phyloP scores from a whole-genome alignment of 139 green algal genomes.

The Micromonas commoda region DNA sequence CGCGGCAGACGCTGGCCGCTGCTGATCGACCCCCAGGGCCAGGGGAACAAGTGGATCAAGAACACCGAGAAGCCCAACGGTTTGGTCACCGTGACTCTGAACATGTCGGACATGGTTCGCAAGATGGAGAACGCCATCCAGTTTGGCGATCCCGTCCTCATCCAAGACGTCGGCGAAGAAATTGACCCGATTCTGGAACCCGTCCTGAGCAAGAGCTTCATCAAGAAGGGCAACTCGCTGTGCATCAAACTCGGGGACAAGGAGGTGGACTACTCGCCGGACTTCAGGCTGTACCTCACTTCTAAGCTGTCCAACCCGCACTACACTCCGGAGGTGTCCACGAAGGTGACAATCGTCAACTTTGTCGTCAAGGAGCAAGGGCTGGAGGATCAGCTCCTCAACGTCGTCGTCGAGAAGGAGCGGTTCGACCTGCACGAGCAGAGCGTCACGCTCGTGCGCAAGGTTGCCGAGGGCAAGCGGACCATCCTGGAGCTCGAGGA shows the following conservation, averaged over 20 bases:
- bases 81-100: slow-evolving; percentile 62
- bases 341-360: slow-evolving; percentile 67
- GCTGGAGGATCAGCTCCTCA: slow-evolving; percentile 74
- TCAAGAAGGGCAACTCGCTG: slow-evolving; percentile 64
- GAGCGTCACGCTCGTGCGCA: slow-evolving; percentile 83
- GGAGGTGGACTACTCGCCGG: slow-evolving; percentile 71
- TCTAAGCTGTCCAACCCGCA: slow-evolving; percentile 82
- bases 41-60: slow-evolving; percentile 70
- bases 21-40: slow-evolving; percentile 73
- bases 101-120: slow-evolving; percentile 64
- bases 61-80: slow-evolving; percentile 63
- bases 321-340: slow-evolving; percentile 76
- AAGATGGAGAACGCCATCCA: slow-evolving; percentile 72
- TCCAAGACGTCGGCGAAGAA: slow-evolving; percentile 67
- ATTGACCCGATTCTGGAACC: slow-evolving; percentile 74
- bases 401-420: slow-evolving; percentile 67
- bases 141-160: slow-evolving; percentile 68
- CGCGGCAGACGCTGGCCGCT: slow-evolving; percentile 63
- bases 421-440: slow-evolving; percentile 75
- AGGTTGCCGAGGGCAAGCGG: slow-evolving; percentile 66
- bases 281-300: slow-evolving; percentile 82
- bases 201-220: slow-evolving; percentile 65
- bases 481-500: slow-evolving; percentile 74
- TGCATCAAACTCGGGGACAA: slow-evolving; percentile 81
- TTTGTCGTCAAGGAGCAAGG: slow-evolving; percentile 67